A percentile compares a stretch with the other conserved stretches of the same genome.
These are phyloP conservation scores for Globisporangium heterothallicum DNA, from an alignment of 352 stramenopile genomes.

Conservation along the genomic window DNA sequence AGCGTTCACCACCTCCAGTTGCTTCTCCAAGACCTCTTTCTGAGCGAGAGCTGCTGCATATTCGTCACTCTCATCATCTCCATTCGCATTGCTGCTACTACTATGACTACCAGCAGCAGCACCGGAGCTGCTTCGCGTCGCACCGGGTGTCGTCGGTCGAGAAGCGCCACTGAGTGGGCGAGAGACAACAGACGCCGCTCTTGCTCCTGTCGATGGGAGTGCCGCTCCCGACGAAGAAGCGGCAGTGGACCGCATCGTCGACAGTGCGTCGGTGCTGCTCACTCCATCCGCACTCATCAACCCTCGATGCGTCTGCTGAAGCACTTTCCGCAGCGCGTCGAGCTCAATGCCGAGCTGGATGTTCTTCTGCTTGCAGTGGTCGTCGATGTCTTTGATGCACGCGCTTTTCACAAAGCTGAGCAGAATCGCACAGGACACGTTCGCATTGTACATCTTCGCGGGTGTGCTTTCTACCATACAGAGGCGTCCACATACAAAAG, in stretches of 20 bases:
- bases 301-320: constrained; percentile 15
- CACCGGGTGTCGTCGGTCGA: constrained; percentile 13
- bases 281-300: constrained; percentile 5
- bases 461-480: constrained; percentile 34
- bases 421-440: constrained; percentile 64
- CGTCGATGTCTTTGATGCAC: constrained; percentile 60
- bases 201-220: neutral
- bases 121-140: neutral
- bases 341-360: constrained; percentile 74
- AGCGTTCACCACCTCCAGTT: constrained; percentile 43
- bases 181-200: neutral
- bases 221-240: constrained; percentile 6
- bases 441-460: constrained; percentile 72
- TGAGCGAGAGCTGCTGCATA: constrained; percentile 21
- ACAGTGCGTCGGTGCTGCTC: constrained; percentile 3
- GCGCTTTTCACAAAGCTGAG: constrained; percentile 65
- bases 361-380: constrained; percentile 70
- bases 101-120: neutral
- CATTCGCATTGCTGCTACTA: neutral
- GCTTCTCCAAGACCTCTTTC: constrained; percentile 34
- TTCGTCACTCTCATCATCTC: constrained; percentile 22
- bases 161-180: constrained; percentile 16
- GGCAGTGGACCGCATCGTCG: constrained; percentile 10
- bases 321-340: constrained; percentile 41
- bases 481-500: neutral